These are phyloP conservation scores for Fraxinus quadrangulata DNA, from an alignment of 257 asterid genomes.

Conservation along the genomic window DNA sequence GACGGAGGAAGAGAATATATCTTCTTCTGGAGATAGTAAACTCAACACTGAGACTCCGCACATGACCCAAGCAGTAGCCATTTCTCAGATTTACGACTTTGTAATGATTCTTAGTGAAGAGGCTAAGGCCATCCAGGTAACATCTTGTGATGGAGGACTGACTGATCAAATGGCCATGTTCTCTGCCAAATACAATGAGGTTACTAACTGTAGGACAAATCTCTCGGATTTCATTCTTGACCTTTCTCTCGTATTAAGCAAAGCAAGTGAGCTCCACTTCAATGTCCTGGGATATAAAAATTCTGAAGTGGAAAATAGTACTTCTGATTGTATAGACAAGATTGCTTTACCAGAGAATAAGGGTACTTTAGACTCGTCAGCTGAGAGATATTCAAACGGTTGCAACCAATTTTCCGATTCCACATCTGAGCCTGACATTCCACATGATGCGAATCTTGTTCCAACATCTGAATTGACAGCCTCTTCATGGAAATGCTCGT, in stretches of 20 bases:
- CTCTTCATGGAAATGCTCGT: conserved; percentile 70
- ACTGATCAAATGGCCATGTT: conserved; percentile 46
- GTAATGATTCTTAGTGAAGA: conserved; percentile 68
- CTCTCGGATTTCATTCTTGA: conserved; percentile 63
- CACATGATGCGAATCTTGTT: conserved; percentile 76
- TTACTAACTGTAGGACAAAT: conserved; percentile 37
- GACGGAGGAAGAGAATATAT: conserved; percentile 30
- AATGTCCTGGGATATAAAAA: conserved; percentile 66
- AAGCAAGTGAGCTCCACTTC: conserved; percentile 73
- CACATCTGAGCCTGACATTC: conserved; percentile 76
- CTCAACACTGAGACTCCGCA: conserved; percentile 29
- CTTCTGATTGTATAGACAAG: conserved; percentile 86
- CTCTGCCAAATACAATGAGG: conserved; percentile 58
- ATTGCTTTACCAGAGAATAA: conserved; percentile 84
- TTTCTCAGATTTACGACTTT: conserved; percentile 65
- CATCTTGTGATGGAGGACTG: conserved; percentile 54
- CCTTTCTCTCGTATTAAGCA: conserved; percentile 61
- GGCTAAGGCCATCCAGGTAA: conserved; percentile 55
- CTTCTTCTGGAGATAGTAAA: conserved; percentile 37
- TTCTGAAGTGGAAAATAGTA: conserved; percentile 70
- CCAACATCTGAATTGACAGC: conserved; percentile 70
- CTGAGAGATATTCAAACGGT: conserved; percentile 56
- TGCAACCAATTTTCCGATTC: conserved; percentile 74
- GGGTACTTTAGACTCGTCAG: conserved; percentile 47
- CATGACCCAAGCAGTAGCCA: conserved; percentile 52